These are phyloP conservation scores for Rhynchosporium graminicola DNA, from an alignment of 2,329 filamentous ascomycete genomes.

Conservation along the genomic window DNA sequence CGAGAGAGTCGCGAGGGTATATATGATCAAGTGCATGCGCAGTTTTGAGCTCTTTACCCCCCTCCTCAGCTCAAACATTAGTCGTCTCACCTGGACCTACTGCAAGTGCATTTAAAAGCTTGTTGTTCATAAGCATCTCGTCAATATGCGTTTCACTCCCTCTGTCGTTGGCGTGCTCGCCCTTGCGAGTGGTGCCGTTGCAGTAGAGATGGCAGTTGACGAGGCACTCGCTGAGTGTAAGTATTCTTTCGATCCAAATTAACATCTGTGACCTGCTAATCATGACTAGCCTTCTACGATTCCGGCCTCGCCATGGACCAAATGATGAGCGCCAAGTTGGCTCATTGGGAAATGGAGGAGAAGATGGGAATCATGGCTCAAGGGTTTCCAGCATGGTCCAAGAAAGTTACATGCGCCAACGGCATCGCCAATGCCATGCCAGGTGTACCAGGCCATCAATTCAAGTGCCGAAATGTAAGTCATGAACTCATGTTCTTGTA, in stretches of 20 bases:
- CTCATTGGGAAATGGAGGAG: conserved; percentile 15
- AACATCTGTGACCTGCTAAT: not conserved
- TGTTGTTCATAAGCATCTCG: conserved; percentile 1
- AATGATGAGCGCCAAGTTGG: conserved; percentile 16
- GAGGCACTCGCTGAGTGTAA: conserved; percentile 12
- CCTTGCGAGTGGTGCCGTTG: conserved; percentile 7
- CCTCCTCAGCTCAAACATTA: not conserved
- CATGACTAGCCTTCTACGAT: conserved; percentile 7
- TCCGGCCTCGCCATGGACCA: conserved; percentile 10
- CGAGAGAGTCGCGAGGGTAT: conserved; percentile 4
- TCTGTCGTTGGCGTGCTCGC: conserved; percentile 8
- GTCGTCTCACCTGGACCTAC: not conserved
- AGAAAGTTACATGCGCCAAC: conserved; percentile 21
- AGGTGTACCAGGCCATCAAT: conserved; percentile 32
- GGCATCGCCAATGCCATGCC: conserved; percentile 22
- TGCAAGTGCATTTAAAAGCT: conserved; percentile 6
- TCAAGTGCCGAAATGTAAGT: conserved; percentile 47
- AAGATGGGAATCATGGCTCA: conserved; percentile 12
- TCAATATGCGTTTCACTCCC: conserved; percentile 12
- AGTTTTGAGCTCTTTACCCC: conserved; percentile 13
- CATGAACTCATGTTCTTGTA: no score
- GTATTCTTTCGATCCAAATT: not conserved
- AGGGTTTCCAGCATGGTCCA: conserved; percentile 10
- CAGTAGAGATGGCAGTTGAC: conserved; percentile 13
- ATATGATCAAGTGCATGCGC: conserved; percentile 9